These are phyloP conservation scores for Agaricus bisporus DNA, from an alignment of 768 basidiomycete genomes.

Conservation along the genomic window DNA sequence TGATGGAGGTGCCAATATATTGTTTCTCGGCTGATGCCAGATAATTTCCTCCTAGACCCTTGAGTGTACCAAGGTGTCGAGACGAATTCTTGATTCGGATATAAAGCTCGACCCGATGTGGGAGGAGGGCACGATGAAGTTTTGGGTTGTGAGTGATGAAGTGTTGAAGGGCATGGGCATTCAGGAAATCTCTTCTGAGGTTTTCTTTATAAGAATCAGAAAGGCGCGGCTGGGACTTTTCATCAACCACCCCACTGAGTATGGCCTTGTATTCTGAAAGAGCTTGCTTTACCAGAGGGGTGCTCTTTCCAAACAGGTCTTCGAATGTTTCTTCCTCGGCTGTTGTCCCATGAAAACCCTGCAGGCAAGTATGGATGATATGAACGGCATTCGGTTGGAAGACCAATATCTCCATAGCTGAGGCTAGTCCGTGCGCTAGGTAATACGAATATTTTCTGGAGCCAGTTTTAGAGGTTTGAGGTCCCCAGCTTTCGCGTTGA, in stretches of 20 bases:
- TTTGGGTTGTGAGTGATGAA: constrained; percentile 6
- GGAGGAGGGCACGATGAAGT: neutral
- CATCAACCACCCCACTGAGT: neutral
- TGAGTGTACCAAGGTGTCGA: neutral
- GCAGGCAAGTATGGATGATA: neutral
- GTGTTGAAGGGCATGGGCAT: constrained; percentile 5
- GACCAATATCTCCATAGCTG: neutral
- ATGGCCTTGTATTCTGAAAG: neutral
- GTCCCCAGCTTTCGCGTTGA: constrained; percentile 1
- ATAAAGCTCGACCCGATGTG: constrained; percentile 8
- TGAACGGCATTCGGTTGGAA: neutral
- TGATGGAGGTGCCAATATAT: constrained; percentile 1
- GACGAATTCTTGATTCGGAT: constrained; percentile 6
- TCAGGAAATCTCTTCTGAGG: constrained; percentile 26
- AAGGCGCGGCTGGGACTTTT: constrained; percentile 7
- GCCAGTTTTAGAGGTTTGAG: neutral
- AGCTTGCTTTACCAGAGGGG: neutral
- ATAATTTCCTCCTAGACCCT: neutral
- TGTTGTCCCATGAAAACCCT: neutral
- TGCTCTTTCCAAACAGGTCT: neutral
- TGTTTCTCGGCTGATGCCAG: neutral
- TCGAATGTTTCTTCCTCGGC: constrained; percentile 1
- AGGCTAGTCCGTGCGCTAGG: neutral
- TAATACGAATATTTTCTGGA: neutral
- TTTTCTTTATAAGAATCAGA: neutral